Conservation (phyloP, 257 asterid genomes). For the Plantago elongata region DNA sequence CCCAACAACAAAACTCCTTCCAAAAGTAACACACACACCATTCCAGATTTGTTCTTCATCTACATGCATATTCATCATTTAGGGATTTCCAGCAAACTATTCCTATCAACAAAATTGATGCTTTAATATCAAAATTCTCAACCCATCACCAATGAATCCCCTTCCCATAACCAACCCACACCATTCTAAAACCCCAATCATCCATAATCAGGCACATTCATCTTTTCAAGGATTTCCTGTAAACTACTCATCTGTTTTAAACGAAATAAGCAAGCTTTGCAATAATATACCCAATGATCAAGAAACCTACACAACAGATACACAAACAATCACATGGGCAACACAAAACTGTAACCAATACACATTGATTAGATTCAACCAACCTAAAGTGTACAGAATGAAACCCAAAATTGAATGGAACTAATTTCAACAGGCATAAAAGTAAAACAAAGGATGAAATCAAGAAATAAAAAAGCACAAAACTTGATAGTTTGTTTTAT, state of each 20-base stretch:
- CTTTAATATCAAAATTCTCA: conserved; percentile 11
- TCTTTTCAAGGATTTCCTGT: background rate
- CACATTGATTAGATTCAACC: background rate
- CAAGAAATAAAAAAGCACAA: conserved; percentile 20
- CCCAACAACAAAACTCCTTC: conserved; percentile 19
- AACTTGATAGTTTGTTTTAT: conserved; percentile 10
- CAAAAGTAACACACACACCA: conserved; percentile 8
- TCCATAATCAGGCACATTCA: conserved; percentile 6
- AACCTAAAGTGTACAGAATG: conserved; percentile 17
- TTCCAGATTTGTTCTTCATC: conserved; percentile 4
- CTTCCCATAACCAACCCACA: background rate
- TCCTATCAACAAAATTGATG: conserved; percentile 1
- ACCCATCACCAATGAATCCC: conserved; percentile 17
- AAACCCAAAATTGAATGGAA: background rate
- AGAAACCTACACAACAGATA: conserved; percentile 23
- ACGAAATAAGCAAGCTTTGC: conserved; percentile 14
- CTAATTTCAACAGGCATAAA: conserved; percentile 9
- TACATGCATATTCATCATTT: conserved; percentile 5
- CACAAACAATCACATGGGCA: conserved; percentile 22
- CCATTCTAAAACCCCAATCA: background rate
- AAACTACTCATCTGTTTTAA: background rate
- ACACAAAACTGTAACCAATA: conserved; percentile 15
- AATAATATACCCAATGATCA: conserved; percentile 21
- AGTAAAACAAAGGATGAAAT: conserved; percentile 21
- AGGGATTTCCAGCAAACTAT: conserved; percentile 26